Conservation (phyloP, 1,284 basidiomycete genomes). For the Trichosporon asahii region DNA sequence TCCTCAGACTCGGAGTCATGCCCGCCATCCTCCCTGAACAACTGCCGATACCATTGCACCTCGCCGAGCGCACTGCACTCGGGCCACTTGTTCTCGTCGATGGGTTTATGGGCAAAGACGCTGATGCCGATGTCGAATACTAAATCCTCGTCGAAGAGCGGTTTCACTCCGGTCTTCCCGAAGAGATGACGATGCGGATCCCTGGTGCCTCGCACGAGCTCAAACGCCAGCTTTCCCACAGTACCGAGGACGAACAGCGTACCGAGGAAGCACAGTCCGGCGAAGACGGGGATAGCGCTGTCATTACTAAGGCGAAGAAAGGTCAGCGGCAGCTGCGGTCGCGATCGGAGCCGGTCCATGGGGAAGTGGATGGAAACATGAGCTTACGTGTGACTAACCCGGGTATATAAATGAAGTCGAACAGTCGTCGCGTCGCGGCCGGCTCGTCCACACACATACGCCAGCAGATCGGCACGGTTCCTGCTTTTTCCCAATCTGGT, state of each 20-base stretch:
- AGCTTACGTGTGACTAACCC: too few relatives aligned
- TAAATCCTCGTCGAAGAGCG: background rate
- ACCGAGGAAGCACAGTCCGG: background rate
- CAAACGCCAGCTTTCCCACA: background rate
- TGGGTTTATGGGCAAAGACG: background rate
- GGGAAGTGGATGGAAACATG: too few relatives aligned
- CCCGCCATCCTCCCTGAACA: background rate
- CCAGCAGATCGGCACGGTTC: too few relatives aligned
- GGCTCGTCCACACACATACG: too few relatives aligned
- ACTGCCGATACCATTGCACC: background rate
- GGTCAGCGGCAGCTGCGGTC: too few relatives aligned
- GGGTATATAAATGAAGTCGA: too few relatives aligned
- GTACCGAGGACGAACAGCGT: background rate
- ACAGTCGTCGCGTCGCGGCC: too few relatives aligned
- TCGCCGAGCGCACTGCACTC: background rate
- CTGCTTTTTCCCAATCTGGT: too few relatives aligned
- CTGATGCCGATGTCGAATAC: background rate
- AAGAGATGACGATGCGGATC: background rate
- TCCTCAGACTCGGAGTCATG: too few relatives aligned
- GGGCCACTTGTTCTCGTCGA: background rate
- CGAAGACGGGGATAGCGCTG: background rate
- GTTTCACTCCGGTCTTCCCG: background rate
- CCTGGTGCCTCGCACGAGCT: background rate
- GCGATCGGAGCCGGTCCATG: too few relatives aligned
- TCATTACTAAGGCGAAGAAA: background rate